A percentile compares a stretch with the other conserved stretches of the same genome.
These are phyloP conservation scores for Rhodomyrtus psidioides DNA, from an alignment of 441 rosid genomes.

Conservation along the genomic window DNA sequence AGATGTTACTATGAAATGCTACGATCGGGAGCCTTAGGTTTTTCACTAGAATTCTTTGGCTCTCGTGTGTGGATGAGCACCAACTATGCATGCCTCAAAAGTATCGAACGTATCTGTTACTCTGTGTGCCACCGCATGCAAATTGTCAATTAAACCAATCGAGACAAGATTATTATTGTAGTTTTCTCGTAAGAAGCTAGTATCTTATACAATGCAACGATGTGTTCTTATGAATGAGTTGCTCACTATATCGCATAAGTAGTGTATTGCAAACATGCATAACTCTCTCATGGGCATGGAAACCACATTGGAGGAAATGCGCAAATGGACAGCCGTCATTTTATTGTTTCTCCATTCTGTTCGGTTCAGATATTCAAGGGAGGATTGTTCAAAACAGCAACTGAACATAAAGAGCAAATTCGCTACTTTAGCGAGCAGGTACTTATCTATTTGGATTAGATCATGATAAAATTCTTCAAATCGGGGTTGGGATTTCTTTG, in stretches of 20 bases:
- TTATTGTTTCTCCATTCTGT: neutral
- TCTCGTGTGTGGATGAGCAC: neutral
- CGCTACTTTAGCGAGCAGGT: conserved; percentile 97
- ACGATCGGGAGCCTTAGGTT: neutral
- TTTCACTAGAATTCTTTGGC: neutral
- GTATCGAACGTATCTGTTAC: neutral
- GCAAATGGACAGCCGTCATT: neutral
- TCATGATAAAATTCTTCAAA: neutral
- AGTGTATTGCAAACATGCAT: neutral
- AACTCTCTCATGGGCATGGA: neutral
- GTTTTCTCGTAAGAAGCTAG: neutral
- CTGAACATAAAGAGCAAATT: conserved; percentile 94
- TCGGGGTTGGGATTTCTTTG: neutral
- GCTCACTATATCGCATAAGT: neutral
- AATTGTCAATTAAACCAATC: neutral
- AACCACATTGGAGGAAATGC: neutral
- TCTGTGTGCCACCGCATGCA: neutral
- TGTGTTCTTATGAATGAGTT: neutral
- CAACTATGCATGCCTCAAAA: neutral
- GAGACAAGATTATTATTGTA: neutral
- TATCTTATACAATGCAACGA: neutral
- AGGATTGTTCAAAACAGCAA: conserved; percentile 86
- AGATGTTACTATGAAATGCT: neutral
- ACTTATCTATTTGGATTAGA: neutral
- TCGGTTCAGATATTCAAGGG: conserved; percentile 73